Base-by-base conservation (phyloP, 1,139 yeast genomes). In the Magnusiomyces paraingens region DNA sequence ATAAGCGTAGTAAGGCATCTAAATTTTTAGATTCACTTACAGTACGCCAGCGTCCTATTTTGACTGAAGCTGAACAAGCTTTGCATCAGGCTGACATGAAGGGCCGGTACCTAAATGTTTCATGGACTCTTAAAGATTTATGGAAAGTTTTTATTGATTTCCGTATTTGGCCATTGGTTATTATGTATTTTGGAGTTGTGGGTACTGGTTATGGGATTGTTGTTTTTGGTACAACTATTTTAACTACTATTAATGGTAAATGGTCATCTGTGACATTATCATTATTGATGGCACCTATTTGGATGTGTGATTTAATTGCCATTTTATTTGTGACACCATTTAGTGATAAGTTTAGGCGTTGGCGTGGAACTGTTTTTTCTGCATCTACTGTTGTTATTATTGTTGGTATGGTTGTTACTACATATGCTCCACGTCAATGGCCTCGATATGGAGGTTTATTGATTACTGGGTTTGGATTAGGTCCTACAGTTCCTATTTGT, bases 121-220 rank as follows among this genome's bases (percentile, higher is more conserved):
- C 60, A 8, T 88, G 95, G 94, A 76, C 77, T 1, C 73, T 82
- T 74, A 73, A 69, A 49, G 93, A 87, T 55, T 73, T 88, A 29
- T 66, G 71, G 47, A 68, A 66, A n/a, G 78, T 88, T 50, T 64
- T 86, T 32, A 64, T 75, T 29, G 95, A 88, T 66, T 64, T 77
- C 47, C 76, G 94, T 60, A 75, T 85, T 47, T 87, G 93, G 93
- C 94, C 95, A 1, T 70, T 88, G 57, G 74, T 86, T 50, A 75
- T 88, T 71, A 88, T 88, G 96, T 88, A 88, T 70, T 89, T 88
- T 69, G 96, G 96, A 8, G 95, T 86, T 15, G 96, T 88, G 18
- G 96, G 96, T 48, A 82, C 89, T 17, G 96, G 96, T 1, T 83
- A 79, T 65, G 96, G 95, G 17, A 73, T 88, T 55, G 90, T 91